Base-by-base conservation (phyloP, 768 basidiomycete species). In the Agaricus sinodeliciosus region DNA sequence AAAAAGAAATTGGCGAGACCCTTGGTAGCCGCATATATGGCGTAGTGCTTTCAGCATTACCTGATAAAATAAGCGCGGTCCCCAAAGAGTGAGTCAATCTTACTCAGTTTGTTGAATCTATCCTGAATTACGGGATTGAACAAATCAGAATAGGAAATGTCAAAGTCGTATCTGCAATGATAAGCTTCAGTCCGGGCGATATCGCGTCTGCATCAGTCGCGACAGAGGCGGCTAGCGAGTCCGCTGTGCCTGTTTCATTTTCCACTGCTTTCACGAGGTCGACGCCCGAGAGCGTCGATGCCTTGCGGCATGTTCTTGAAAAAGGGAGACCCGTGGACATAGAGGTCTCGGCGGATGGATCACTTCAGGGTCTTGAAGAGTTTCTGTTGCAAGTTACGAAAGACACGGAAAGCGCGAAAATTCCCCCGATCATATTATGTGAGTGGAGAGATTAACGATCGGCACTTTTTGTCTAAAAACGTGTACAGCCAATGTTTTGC, bases 391-490 rank as follows among this genome's bases (percentile, higher is more conserved):
- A 84, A 63, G 80, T 84, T 19, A 78, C 76, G 19, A 65, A 69
- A 35, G 75, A 72, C 55, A 56, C 76, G 43, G 51, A 70, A 46
- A 68, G 73, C 11, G 31, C 31, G 11, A 39, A 39, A 59, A 64
- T 75, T 1, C 73, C 78, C 4, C 75, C 82, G 28, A 80, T 90
- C 65, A 73, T 90, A 51, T 69, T 92, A 39, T 83, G 90, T 89
- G 62, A 58, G 80, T 68, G 16, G 13, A 15, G 39, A 19, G 51
- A 34, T 41, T 55, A 27, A 16, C 42, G 8, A 4, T 46, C 45
- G 35, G 19, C 18, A 9, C 18, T 43, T 47, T 9, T 25, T 39
- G 19, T 25, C 19, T 45, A 36, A 45, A 54, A 31, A 43, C 35
- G 46, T 11, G 22, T 44, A 43, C 62, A 93, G 90, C 85, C 48